Evolutionary conservation across 2,329 filamentous ascomycete species (phyloP).

Genomic region (Diplodia corticola): DNA sequence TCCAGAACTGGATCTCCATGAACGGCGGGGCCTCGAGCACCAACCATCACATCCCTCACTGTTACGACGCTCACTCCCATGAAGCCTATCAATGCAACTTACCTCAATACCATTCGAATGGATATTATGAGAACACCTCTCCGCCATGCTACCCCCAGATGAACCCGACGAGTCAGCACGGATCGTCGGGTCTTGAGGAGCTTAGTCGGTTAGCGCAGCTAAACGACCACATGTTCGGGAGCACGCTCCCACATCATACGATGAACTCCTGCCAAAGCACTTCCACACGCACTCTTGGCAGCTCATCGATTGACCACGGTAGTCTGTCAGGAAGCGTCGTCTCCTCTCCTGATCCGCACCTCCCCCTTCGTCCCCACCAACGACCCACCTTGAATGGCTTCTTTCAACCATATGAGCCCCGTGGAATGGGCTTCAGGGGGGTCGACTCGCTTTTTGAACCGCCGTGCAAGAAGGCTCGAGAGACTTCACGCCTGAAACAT

Average conservation of each 20-base stretch:
- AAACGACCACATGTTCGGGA: conserved; percentile 3
- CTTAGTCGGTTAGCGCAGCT: conserved; percentile 11
- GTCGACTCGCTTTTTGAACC: not conserved
- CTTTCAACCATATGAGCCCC: not conserved
- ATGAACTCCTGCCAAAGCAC: conserved; percentile 1
- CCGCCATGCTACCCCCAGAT: not conserved
- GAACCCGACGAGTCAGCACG: conserved; percentile 5
- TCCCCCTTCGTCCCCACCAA: conserved; percentile 3
- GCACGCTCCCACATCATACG: not conserved
- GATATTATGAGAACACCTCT: not conserved
- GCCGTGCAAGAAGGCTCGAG: not conserved
- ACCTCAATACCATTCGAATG: conserved; percentile 6
- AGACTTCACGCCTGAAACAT: not conserved
- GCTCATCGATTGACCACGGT: conserved; percentile 2
- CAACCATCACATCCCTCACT: not conserved
- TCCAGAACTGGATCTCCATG: not conserved
- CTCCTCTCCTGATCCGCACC: conserved; percentile 11
- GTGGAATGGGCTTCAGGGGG: not conserved
- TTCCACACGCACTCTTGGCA: not conserved
- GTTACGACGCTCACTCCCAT: not conserved
- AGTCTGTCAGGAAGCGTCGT: conserved; percentile 6
- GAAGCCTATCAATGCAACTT: not conserved
- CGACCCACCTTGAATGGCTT: not conserved
- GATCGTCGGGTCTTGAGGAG: conserved; percentile 15
- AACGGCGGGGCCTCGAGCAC: not conserved